These are phyloP conservation scores for Suhomyces wounanorum DNA, from an alignment of 1,139 yeast genomes.

Conservation along the genomic window DNA sequence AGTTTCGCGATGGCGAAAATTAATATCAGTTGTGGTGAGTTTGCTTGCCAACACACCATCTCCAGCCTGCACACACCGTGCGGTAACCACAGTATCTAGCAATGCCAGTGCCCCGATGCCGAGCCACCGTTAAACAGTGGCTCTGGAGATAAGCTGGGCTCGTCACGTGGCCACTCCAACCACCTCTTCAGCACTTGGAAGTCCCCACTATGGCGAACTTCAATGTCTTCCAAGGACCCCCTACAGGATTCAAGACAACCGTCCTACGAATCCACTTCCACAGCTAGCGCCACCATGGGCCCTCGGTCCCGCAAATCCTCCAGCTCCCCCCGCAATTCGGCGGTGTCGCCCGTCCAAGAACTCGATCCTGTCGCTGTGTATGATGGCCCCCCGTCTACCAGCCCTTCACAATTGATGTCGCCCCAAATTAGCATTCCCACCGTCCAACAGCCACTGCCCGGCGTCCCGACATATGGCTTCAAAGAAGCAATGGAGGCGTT, in stretches of 20 bases:
- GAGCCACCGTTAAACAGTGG: too few species aligned
- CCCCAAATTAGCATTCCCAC: neutral
- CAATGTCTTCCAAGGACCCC: constrained; percentile 5
- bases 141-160: neutral
- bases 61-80: too few species aligned
- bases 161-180: neutral
- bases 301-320: neutral
- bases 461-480: constrained; percentile 1
- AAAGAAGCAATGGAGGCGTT: constrained; percentile 6
- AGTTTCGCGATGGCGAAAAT: too few species aligned
- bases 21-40: too few species aligned
- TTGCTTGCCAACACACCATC: too few species aligned
- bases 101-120: too few species aligned
- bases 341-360: neutral
- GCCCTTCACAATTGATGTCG: neutral
- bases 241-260: constrained; percentile 5
- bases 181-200: neutral
- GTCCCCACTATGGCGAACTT: neutral
- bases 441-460: neutral
- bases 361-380: neutral
- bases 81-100: too few species aligned
- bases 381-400: neutral
- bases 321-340: neutral
- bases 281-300: neutral
- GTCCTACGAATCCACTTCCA: constrained; percentile 8